phyloP scores from a whole-genome alignment of 1,284 basidiomycete genomes.

The Malassezia obtusa region DNA sequence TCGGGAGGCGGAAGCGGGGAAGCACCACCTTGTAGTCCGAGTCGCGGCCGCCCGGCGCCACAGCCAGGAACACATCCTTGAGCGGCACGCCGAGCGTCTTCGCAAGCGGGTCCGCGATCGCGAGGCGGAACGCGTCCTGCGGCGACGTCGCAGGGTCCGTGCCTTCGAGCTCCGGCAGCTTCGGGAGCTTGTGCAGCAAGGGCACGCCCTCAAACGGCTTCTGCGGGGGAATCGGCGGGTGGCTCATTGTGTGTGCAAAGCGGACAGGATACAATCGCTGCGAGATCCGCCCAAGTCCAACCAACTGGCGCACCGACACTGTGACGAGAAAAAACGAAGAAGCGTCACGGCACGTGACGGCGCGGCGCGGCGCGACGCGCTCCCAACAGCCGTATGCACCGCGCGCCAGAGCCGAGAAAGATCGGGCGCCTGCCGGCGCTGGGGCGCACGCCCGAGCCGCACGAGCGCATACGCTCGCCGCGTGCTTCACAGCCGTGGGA shows the following conservation, averaged over 20 bases:
- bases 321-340: constrained; percentile 1
- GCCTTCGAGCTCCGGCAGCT: constrained; percentile 33
- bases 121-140: constrained; percentile 73
- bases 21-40: constrained; percentile 85
- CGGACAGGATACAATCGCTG: neutral
- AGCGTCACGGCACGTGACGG: neutral
- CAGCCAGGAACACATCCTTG: constrained; percentile 64
- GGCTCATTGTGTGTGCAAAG: constrained; percentile 11
- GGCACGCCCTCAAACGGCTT: constrained; percentile 50
- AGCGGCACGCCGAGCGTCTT: constrained; percentile 56
- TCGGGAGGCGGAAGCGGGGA: constrained; percentile 76
- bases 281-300: neutral
- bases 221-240: constrained; percentile 15
- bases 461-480: neutral
- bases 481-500: neutral
- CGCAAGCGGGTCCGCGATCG: constrained; percentile 68
- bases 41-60: constrained; percentile 76
- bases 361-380: constrained; percentile 4
- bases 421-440: constrained; percentile 5
- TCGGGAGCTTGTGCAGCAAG: constrained; percentile 39
- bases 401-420: constrained; percentile 10
- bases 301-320: constrained; percentile 7
- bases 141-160: constrained; percentile 62
- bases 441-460: neutral
- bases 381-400: neutral